Conservation (phyloP, 768 basidiomycete genomes). For the Trametes cingulata region DNA sequence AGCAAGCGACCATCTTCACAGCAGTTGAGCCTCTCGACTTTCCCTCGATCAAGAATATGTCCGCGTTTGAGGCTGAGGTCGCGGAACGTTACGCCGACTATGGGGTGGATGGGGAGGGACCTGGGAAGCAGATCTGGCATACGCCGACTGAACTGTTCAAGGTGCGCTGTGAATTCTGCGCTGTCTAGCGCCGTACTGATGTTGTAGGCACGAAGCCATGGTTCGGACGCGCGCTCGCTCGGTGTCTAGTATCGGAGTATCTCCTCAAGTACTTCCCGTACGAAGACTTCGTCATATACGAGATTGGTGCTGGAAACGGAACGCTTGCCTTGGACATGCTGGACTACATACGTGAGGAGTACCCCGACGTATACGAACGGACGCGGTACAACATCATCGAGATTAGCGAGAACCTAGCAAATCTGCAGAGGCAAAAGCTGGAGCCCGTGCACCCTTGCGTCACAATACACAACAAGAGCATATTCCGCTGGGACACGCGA, state of each 20-base stretch:
- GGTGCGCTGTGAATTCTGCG: conserved; percentile 45
- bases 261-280: conserved; percentile 95
- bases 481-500: conserved; percentile 79
- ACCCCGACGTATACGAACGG: conserved; percentile 92
- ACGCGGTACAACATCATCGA: conserved; percentile 95
- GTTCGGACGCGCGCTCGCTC: conserved; percentile 90
- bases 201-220: conserved; percentile 62
- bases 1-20: conserved; percentile 88
- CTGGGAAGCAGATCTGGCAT: conserved; percentile 94
- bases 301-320: conserved; percentile 97
- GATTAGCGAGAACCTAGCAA: conserved; percentile 79
- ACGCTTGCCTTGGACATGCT: conserved; percentile 90
- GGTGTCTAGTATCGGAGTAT: conserved; percentile 89
- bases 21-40: conserved; percentile 71
- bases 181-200: background rate
- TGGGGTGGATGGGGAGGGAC: conserved; percentile 63
- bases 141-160: conserved; percentile 98
- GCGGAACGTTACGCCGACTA: conserved; percentile 73
- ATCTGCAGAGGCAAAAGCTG: conserved; percentile 70
- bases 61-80: conserved; percentile 82
- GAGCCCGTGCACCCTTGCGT: conserved; percentile 64
- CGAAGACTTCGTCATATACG: conserved; percentile 94
- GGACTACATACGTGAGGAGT: conserved; percentile 68
- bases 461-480: conserved; percentile 69
- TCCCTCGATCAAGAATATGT: conserved; percentile 57